phyloP scores from a whole-genome alignment of 2,329 filamentous ascomycete species.

The Cladophialophora chaetospira region DNA sequence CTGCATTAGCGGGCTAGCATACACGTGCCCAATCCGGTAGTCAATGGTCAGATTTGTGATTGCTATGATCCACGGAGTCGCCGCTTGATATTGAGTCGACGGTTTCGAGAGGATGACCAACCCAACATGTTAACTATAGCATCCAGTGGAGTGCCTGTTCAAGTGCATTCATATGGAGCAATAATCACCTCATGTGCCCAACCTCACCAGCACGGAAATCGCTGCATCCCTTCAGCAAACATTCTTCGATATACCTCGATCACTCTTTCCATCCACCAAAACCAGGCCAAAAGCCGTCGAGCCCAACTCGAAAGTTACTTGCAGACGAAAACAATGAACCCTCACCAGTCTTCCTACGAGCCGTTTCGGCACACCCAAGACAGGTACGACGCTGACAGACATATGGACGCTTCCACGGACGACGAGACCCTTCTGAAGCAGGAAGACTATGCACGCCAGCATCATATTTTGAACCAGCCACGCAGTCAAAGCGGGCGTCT shows the following conservation, averaged over 20 bases:
- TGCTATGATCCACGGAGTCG: background rate
- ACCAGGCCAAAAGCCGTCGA: background rate
- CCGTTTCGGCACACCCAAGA: constrained; percentile 3
- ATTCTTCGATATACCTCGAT: background rate
- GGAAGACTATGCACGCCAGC: constrained; percentile 4
- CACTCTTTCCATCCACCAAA: background rate
- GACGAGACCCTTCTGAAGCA: constrained; percentile 8
- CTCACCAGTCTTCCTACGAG: constrained; percentile 5
- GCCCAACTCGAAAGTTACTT: background rate
- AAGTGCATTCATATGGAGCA: background rate
- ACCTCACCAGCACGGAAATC: background rate
- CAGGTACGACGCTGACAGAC: background rate
- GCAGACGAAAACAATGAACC: background rate
- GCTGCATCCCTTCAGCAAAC: background rate
- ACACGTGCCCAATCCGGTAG: too few species aligned
- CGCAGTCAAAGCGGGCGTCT: background rate
- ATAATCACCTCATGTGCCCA: background rate
- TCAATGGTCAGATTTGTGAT: background rate
- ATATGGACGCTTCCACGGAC: background rate
- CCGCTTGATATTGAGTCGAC: background rate
- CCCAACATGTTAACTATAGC: background rate
- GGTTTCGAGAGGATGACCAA: background rate
- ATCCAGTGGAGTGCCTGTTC: background rate
- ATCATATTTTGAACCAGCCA: background rate
- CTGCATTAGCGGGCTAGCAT: too few species aligned